These are phyloP conservation scores for Emericellopsis cladophorae DNA, from an alignment of 2,329 filamentous ascomycete species.

Conservation along the genomic window DNA sequence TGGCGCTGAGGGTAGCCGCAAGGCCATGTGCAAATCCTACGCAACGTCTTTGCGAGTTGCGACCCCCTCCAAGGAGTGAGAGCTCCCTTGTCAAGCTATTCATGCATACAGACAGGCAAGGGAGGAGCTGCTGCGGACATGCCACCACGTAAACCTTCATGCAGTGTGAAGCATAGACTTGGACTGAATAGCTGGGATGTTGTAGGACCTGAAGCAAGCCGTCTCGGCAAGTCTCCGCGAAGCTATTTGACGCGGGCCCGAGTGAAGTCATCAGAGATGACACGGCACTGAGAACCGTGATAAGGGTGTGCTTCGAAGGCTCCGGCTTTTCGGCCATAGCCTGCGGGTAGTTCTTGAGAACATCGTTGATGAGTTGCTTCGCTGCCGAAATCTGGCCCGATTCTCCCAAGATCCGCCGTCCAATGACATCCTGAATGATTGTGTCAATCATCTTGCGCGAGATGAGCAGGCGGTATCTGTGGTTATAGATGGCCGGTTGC, in stretches of 20 bases:
- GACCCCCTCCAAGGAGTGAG: slow-evolving; percentile 57
- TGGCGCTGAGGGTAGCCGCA: slow-evolving; percentile 81
- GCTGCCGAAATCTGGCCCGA: slow-evolving; percentile 77
- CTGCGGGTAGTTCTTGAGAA: slow-evolving; percentile 91
- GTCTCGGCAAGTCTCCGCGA: slow-evolving; percentile 78
- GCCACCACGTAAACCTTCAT: slow-evolving; percentile 79
- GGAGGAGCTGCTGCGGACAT: slow-evolving; percentile 82
- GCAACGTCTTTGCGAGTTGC: slow-evolving; percentile 72
- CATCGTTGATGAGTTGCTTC: slow-evolving; percentile 68
- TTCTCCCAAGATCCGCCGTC: slow-evolving; percentile 72
- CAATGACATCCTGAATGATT: slow-evolving; percentile 73
- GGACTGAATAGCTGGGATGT: slow-evolving; percentile 92
- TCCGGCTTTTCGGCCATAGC: slow-evolving; percentile 76
- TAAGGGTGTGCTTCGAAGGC: slow-evolving; percentile 75
- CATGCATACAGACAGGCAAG: slow-evolving; percentile 90
- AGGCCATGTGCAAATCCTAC: slow-evolving; percentile 86
- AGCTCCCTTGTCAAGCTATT: slow-evolving; percentile 87
- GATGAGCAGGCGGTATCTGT: slow-evolving; percentile 77
- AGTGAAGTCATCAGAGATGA: slow-evolving; percentile 67
- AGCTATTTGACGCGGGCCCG: slow-evolving; percentile 66
- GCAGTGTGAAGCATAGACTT: slow-evolving; percentile 78
- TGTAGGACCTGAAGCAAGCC: slow-evolving; percentile 80
- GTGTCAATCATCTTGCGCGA: slow-evolving; percentile 76
- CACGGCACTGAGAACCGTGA: slow-evolving; percentile 66
- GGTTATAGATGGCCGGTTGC: slow-evolving; percentile 61